phyloP scores from a whole-genome alignment of 306 rosid genomes.

The Dryas drummondii region DNA sequence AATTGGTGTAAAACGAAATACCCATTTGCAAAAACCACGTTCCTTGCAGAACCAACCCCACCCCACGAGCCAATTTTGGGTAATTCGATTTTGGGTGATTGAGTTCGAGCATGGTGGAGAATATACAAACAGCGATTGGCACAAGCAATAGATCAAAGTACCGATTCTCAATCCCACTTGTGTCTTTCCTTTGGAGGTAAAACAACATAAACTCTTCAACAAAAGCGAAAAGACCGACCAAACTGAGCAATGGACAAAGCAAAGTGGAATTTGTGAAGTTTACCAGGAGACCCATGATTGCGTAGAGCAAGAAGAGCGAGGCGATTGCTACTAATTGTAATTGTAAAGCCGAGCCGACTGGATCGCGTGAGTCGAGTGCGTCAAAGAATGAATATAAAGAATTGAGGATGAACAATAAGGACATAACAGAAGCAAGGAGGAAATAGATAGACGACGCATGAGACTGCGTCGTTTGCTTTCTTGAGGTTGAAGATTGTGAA shows the following conservation, averaged over 20 bases:
- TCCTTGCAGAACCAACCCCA: conserved; percentile 72
- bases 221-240: conserved; percentile 61
- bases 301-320: conserved; percentile 58
- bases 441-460: conserved; percentile 27
- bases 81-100: conserved; percentile 35
- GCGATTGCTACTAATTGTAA: conserved; percentile 50
- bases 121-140: conserved; percentile 54
- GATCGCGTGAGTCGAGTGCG: conserved; percentile 53
- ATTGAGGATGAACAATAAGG: conserved; percentile 45
- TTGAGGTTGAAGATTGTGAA: conserved; percentile 20
- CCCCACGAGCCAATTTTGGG: conserved; percentile 60
- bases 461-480: background rate
- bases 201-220: conserved; percentile 66
- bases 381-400: conserved; percentile 50
- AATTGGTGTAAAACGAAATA: conserved; percentile 51
- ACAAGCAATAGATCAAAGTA: conserved; percentile 72
- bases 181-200: conserved; percentile 74
- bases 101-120: conserved; percentile 51
- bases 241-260: conserved; percentile 39
- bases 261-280: conserved; percentile 23
- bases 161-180: conserved; percentile 65
- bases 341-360: conserved; percentile 67
- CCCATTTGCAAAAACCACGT: conserved; percentile 85
- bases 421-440: conserved; percentile 34
- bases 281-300: conserved; percentile 39